Evolutionary conservation across 2,329 filamentous ascomycete species (phyloP).

Genomic region (Plectosphaerella plurivora): DNA sequence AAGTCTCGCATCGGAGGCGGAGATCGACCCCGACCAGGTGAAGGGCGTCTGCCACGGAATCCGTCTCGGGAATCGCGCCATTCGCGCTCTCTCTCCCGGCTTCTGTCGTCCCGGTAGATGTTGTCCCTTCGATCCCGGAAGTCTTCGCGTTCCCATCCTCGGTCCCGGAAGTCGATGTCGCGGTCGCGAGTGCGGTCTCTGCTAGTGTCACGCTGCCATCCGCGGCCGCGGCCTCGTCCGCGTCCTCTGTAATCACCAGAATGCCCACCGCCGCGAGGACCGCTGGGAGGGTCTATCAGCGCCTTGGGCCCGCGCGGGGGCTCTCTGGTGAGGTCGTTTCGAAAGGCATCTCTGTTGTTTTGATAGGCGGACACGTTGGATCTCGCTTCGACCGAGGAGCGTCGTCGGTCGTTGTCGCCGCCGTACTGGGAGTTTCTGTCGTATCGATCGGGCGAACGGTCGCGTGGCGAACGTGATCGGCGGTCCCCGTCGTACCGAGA

Average conservation of each 20-base stretch:
- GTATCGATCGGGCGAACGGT: slow-evolving; percentile 66
- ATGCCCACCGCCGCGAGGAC: slow-evolving; percentile 64
- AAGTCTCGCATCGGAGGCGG: slow-evolving; percentile 63
- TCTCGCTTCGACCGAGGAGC: slow-evolving; percentile 56
- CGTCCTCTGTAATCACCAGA: slow-evolving; percentile 55
- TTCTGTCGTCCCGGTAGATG: slow-evolving; percentile 54
- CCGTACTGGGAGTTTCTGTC: slow-evolving; percentile 50
- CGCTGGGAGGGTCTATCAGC: slow-evolving; percentile 64
- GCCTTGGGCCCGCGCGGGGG: slow-evolving; percentile 80
- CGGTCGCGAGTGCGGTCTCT: slow-evolving; percentile 56
- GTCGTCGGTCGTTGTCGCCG: slow-evolving; percentile 61
- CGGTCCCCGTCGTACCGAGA: slow-evolving; percentile 60
- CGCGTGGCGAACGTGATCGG: slow-evolving; percentile 61
- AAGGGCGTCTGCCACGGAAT: slow-evolving; percentile 56
- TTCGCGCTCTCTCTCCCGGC: slow-evolving; percentile 52
- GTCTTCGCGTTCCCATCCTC: slow-evolving; percentile 15
- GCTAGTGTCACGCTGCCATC: slow-evolving; percentile 58
- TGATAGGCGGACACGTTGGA: slow-evolving; percentile 57
- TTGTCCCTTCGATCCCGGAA: slow-evolving; percentile 31
- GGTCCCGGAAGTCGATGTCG: slow-evolving; percentile 54
- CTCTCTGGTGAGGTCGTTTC: slow-evolving; percentile 48
- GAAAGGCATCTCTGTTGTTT: slow-evolving; percentile 53
- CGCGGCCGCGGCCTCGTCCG: slow-evolving; percentile 52
- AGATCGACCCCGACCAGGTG: slow-evolving; percentile 58
- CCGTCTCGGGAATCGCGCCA: slow-evolving; percentile 36